phyloP scores from a whole-genome alignment of 1,284 basidiomycete species.

The Ceratobasidium sp. region DNA sequence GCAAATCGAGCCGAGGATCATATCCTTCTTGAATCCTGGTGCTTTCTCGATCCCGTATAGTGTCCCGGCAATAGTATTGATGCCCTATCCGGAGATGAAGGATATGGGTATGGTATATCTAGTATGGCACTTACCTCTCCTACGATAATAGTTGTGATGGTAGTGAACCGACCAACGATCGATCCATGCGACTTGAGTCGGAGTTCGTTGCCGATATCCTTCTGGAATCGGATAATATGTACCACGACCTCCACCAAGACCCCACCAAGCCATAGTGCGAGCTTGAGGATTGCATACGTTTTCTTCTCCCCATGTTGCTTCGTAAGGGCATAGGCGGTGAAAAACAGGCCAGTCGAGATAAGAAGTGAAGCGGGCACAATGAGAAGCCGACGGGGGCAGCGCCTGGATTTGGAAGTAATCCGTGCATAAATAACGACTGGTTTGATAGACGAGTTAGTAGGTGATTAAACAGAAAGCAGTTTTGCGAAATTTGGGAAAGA shows the following conservation, averaged over 20 bases:
- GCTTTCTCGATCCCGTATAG: constrained; percentile 5
- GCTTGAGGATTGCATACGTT: background rate
- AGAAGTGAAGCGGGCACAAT: constrained; percentile 2
- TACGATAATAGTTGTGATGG: constrained; percentile 10
- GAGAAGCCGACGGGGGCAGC: constrained; percentile 3
- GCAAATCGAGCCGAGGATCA: background rate
- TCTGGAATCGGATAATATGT: constrained; percentile 5
- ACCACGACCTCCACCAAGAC: constrained; percentile 15
- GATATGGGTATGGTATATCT: background rate
- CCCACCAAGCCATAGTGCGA: background rate
- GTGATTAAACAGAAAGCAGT: background rate
- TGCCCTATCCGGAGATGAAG: background rate
- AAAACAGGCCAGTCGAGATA: constrained; percentile 8
- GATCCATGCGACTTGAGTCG: constrained; percentile 2
- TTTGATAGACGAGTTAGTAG: background rate
- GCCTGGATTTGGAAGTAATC: background rate
- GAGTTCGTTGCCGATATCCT: background rate
- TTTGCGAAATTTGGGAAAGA: background rate
- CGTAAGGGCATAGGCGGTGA: background rate
- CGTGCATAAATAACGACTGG: constrained; percentile 14
- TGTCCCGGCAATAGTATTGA: constrained; percentile 11
- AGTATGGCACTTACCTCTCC: constrained; percentile 14
- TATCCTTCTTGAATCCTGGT: background rate
- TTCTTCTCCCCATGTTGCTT: background rate
- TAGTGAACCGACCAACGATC: background rate